phyloP scores from a whole-genome alignment of 768 basidiomycete species.

The Podaxis sp. region DNA sequence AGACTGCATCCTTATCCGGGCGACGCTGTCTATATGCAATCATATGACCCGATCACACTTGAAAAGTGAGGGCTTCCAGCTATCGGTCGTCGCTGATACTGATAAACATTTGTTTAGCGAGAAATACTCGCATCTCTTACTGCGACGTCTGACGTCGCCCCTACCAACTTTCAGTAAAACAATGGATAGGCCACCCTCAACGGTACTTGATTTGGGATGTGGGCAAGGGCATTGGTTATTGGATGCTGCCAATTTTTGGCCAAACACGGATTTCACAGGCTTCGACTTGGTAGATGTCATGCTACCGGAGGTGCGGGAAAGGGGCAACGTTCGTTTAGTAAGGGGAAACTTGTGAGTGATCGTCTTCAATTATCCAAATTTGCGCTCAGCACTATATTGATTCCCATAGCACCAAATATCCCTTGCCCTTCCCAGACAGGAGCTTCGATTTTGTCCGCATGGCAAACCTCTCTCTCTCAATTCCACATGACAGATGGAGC shows the following conservation, averaged over 20 bases:
- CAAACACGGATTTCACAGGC: conserved; percentile 55
- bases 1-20: conserved; percentile 54
- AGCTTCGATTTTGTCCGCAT: conserved; percentile 75
- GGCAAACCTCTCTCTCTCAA: conserved; percentile 62
- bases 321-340: conserved; percentile 49
- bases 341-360: conserved; percentile 68
- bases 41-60: conserved; percentile 55
- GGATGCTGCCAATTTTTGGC: conserved; percentile 65
- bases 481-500: conserved; percentile 64
- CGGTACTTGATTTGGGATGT: conserved; percentile 75
- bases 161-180: conserved; percentile 64
- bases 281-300: conserved; percentile 61
- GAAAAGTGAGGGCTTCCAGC: conserved; percentile 49
- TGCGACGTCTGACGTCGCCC: conserved; percentile 54
- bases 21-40: conserved; percentile 62
- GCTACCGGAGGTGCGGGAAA: conserved; percentile 34
- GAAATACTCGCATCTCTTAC: conserved; percentile 50
- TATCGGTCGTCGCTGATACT: conserved; percentile 7
- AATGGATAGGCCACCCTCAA: conserved; percentile 44
- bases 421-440: conserved; percentile 60
- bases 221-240: conserved; percentile 70
- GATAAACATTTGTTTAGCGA: conserved; percentile 46
- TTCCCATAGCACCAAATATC: conserved; percentile 46
- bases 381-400: neutral
- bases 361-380: neutral